Evolutionary conservation across 805 yeast species (phyloP).

Genomic region (Starmerella geochares): DNA sequence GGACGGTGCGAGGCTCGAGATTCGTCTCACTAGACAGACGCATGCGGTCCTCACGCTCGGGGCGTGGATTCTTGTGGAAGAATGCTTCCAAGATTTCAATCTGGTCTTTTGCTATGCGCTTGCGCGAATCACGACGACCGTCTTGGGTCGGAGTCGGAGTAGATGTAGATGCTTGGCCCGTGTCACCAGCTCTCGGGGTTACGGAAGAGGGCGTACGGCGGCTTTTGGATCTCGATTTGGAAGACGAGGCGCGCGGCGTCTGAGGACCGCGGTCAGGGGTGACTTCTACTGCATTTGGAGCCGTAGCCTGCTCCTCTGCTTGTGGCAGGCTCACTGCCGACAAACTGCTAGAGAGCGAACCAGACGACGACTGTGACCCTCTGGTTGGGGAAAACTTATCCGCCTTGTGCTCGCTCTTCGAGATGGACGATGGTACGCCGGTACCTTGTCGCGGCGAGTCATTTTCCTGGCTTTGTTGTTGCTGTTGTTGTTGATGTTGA

Average conservation of each 20-base stretch:
- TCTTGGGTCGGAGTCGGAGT: conserved; percentile 8
- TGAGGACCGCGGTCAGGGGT: conserved; percentile 4
- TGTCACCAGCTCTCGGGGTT: not conserved
- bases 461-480: not conserved
- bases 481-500: not conserved
- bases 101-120: conserved; percentile 30
- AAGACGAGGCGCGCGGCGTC: conserved; percentile 3
- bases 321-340: not conserved
- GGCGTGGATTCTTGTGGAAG: conserved; percentile 65
- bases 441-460: not conserved
- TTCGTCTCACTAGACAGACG: conserved; percentile 59
- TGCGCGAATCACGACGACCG: conserved; percentile 17
- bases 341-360: conserved; percentile 1
- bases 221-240: not conserved
- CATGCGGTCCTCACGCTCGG: conserved; percentile 60
- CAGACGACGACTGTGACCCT: conserved; percentile 1
- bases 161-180: not conserved
- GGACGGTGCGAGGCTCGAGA: conserved; percentile 73
- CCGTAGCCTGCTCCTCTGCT: not conserved
- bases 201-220: not conserved
- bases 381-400: not conserved
- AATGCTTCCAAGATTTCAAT: conserved; percentile 52
- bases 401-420: not conserved
- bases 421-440: not conserved
- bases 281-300: not conserved